Evolutionary conservation across 73 alveolate genomes (phyloP), one percentile per base, ranked within the genome.

Genomic region (Paramecium sonneborni): DNA sequence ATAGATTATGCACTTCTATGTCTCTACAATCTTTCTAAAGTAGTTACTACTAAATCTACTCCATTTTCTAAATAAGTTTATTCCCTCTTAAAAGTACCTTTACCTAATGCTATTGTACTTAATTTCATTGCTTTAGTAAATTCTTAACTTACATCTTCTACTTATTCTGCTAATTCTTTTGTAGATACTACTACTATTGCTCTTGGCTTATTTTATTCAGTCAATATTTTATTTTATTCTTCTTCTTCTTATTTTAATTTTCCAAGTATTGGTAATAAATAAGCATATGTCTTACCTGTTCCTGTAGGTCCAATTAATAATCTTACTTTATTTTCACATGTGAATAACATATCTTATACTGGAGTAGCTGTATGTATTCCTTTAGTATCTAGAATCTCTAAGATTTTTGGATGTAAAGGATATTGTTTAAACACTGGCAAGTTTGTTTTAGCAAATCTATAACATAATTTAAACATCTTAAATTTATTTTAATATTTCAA

Each of bases 121-220:
- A 96, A 62, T 38, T 96, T 96, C 35, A 94, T 86, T 12, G 93
- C 92, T 79, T 95, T 92, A 28, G 90, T 76, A 35, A 96, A 95
- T 35, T 92, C 93, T 85, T 92, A 93, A 70, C 93, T 37, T 56
- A 85, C 95, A 3, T 90, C 95, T 26, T 86, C 93, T 1, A 92
- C 95, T 76, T 96, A 92, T 34, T 24, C 69, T 18, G 96, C 96
- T 21, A 96, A 93, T 85, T 96, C 98, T 92, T 97, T 90, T 23
- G 95, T 90, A 0, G 98, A 97, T n/a, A 92, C 97, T 0, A 96
- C 58, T 5, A 96, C 86, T 2, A 95, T 15, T 1, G 95, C 92
- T 55, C 97, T 57, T 11, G 97, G 97, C 67, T 69, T 87, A 23
- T 69, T 38, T 1, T 56, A 32, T 4, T 74, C 43, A 20, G 93